phyloP scores from a whole-genome alignment of 2,329 filamentous ascomycete genomes.

The Aureobasidium sp. region DNA sequence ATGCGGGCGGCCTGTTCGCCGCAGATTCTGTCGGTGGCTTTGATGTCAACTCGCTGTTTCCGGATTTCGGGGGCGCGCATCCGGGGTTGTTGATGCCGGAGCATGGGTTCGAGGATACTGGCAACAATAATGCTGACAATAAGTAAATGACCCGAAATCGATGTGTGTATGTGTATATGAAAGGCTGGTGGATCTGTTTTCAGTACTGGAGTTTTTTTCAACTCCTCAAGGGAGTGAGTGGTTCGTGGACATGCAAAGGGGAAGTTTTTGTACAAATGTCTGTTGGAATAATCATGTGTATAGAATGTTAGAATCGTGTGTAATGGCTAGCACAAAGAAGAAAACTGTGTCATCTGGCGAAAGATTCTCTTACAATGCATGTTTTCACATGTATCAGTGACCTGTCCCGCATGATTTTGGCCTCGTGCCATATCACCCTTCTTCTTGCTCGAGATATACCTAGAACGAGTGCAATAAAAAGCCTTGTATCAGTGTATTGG shows the following conservation, averaged over 20 bases:
- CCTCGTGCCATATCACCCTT: too few species aligned
- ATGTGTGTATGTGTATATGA: not conserved
- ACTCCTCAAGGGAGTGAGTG: too few species aligned
- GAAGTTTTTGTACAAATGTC: not conserved
- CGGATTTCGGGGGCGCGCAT: slow-evolving; percentile 21
- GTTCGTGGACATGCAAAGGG: not conserved
- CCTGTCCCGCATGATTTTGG: too few species aligned
- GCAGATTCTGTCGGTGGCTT: slow-evolving; percentile 23
- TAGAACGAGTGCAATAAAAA: too few species aligned
- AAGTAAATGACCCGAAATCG: not conserved
- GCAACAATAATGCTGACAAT: not conserved
- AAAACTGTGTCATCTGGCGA: too few species aligned
- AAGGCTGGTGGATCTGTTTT: not conserved
- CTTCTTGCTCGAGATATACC: too few species aligned
- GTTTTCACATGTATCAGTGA: too few species aligned
- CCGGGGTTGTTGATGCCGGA: slow-evolving; percentile 10
- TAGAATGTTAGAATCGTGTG: not conserved
- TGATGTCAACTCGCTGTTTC: slow-evolving; percentile 23
- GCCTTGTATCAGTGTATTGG: too few species aligned
- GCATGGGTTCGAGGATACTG: slow-evolving; percentile 1
- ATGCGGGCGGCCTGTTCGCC: slow-evolving; percentile 1
- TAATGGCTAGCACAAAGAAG: not conserved
- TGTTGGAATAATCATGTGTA: not conserved
- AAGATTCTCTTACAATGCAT: too few species aligned
- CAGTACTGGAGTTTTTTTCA: not conserved